Evolutionary conservation across 2,329 filamentous ascomycete genomes (phyloP), one percentile per base, ranked within the genome.

Genomic region (Fusarium sp.): DNA sequence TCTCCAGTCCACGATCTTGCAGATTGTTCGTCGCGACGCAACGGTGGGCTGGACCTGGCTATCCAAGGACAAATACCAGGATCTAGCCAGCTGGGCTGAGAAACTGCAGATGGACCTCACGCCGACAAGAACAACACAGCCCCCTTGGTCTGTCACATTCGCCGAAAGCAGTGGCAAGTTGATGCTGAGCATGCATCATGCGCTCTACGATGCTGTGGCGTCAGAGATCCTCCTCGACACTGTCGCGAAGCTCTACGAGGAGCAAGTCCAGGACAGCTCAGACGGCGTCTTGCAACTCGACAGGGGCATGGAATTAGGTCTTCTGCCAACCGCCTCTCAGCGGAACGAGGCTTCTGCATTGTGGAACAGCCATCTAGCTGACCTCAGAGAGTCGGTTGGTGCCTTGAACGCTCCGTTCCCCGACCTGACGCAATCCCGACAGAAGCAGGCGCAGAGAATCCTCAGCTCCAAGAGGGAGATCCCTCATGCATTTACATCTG

Each of bases 171-270:
- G 43, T 14, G 14, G 11, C 20, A 57, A 57, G 22, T n/a, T 72
- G 38, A 72, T 72, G 66, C 52, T 72, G 2, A 72, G 70, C 4
- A 72, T 72, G 61, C 70, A 73, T 9, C 70, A 72, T 5, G 22
- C 66, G 0, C 61, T 72, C 2, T 67, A 72, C 9, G 70, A 73
- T 1, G 66, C 47, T 0, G 50, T 40, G 27, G 20, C 61, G 1
- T 67, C 10, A 20, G 56, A 11, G 47, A 67, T 14, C 11, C 58
- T 8, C 4, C 62, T 72, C 0, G 57, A 72, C 2, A 50, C 43
- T 0, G 66, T 70, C 4, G 35, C 66, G 6, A 70, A 47, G 12
- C 5, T 72, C 14, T 72, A 72, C n/a, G 17, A 22, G 17, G 22
- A 62, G 32, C 59, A 27, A 52, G 59, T 6, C 10, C 22, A 4